Evolutionary conservation across 1,284 basidiomycete species (phyloP).

Genomic region (Sanguinoderma infundibulare): DNA sequence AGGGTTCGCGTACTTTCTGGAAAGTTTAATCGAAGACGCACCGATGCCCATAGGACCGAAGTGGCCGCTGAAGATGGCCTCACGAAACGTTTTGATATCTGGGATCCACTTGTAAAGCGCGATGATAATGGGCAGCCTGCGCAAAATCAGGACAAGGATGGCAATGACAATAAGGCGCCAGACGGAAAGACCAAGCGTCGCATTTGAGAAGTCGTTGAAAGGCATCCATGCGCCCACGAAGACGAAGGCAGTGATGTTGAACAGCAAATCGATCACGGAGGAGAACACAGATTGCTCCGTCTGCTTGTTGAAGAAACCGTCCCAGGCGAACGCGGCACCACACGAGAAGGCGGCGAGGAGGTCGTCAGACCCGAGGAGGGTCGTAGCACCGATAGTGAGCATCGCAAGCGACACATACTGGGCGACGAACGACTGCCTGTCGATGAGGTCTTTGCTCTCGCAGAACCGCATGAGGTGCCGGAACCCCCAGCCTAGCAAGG

Average conservation of each 20-base stretch:
- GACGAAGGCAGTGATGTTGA: conserved; percentile 91
- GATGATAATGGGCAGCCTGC: conserved; percentile 85
- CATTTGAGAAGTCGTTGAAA: conserved; percentile 75
- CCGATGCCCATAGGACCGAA: conserved; percentile 94
- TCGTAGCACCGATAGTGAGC: conserved; percentile 84
- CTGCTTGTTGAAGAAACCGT: conserved; percentile 96
- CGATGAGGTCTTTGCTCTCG: conserved; percentile 88
- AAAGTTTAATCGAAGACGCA: conserved; percentile 34
- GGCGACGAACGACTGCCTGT: conserved; percentile 89
- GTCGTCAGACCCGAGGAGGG: conserved; percentile 92
- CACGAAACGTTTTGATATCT: conserved; percentile 89
- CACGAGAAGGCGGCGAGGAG: conserved; percentile 94
- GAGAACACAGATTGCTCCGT: conserved; percentile 96
- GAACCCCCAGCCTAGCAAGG: conserved; percentile 80
- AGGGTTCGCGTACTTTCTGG: neutral
- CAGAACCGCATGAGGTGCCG: conserved; percentile 97
- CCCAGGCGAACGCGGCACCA: conserved; percentile 98
- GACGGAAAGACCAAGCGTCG: conserved; percentile 69
- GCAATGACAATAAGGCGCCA: conserved; percentile 87
- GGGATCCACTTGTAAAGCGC: conserved; percentile 90
- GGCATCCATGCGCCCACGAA: conserved; percentile 97
- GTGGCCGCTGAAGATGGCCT: conserved; percentile 89
- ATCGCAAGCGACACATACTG: conserved; percentile 81
- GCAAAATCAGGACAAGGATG: conserved; percentile 77
- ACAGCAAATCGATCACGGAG: conserved; percentile 92